These are phyloP conservation scores for Picochlorum sp. DNA, from an alignment of 139 green algal genomes.

Conservation along the genomic window DNA sequence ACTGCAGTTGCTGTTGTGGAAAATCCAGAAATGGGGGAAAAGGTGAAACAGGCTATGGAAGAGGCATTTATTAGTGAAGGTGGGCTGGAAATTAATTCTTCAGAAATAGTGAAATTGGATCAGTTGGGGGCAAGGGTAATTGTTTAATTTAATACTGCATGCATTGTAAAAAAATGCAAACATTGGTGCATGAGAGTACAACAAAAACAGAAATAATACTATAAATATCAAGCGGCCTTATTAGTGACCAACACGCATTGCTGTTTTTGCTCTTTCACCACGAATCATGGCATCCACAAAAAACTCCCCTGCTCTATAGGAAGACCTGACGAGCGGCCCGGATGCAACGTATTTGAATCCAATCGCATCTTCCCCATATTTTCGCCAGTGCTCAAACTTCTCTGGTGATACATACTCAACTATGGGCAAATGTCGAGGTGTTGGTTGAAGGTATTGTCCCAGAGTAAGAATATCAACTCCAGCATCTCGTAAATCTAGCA, in stretches of 20 bases:
- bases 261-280: neutral
- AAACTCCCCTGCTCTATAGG: conserved; percentile 85
- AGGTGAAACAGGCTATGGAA: conserved; percentile 68
- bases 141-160: no score
- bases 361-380: conserved; percentile 70
- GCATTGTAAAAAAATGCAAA: neutral
- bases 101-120: conserved; percentile 56
- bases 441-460: conserved; percentile 97
- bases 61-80: conserved; percentile 49
- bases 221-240: neutral
- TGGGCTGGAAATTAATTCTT: conserved; percentile 54
- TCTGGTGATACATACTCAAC: conserved; percentile 83
- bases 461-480: conserved; percentile 91
- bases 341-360: conserved; percentile 91
- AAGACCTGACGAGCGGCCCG: conserved; percentile 88
- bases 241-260: neutral
- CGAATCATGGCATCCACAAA: conserved; percentile 15
- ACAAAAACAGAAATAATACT: neutral
- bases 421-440: conserved; percentile 78
- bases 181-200: neutral
- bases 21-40: conserved; percentile 37
- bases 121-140: conserved; percentile 31
- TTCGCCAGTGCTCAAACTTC: conserved; percentile 84
- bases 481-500: conserved; percentile 61
- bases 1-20: conserved; percentile 89